phyloP scores from a whole-genome alignment of 768 basidiomycete genomes.

The Panaeolus papilionaceus region DNA sequence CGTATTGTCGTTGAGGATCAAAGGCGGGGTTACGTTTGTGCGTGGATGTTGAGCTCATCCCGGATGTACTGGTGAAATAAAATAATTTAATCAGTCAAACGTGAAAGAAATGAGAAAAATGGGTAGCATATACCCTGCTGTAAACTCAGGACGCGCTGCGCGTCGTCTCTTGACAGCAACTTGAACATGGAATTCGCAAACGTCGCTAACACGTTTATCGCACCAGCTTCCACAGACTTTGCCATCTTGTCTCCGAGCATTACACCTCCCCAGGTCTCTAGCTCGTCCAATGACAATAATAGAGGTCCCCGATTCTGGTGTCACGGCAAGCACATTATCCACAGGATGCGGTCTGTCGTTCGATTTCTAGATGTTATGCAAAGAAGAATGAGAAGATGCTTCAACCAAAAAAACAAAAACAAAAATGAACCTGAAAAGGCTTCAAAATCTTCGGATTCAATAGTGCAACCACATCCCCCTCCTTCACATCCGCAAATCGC shows the following conservation, averaged over 20 bases:
- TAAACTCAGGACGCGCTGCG: slow-evolving; percentile 85
- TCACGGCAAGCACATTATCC: slow-evolving; percentile 84
- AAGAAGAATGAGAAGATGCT: slow-evolving; percentile 12
- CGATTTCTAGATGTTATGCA: slow-evolving; percentile 40
- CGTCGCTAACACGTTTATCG: slow-evolving; percentile 84
- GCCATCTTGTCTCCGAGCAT: slow-evolving; percentile 78
- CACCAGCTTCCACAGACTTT: slow-evolving; percentile 88
- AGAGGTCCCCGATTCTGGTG: slow-evolving; percentile 81
- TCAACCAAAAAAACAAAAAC: not conserved
- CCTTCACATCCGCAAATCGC: slow-evolving; percentile 79
- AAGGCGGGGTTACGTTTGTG: slow-evolving; percentile 62
- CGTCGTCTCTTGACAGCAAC: slow-evolving; percentile 77
- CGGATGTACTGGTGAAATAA: slow-evolving; percentile 62
- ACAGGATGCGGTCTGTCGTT: slow-evolving; percentile 74
- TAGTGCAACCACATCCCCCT: slow-evolving; percentile 90
- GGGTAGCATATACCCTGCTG: slow-evolving; percentile 70
- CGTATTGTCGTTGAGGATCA: slow-evolving; percentile 79
- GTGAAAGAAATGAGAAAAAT: slow-evolving; percentile 5
- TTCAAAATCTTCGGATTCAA: slow-evolving; percentile 88
- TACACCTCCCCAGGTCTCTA: slow-evolving; percentile 87
- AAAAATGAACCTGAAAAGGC: slow-evolving; percentile 77
- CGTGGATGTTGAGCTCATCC: slow-evolving; percentile 60
- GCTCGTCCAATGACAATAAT: slow-evolving; percentile 89
- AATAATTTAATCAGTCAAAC: not conserved
- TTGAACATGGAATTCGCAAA: slow-evolving; percentile 93